Conservation (phyloP, 257 asterid species). For the Orobanche coerulescens region DNA sequence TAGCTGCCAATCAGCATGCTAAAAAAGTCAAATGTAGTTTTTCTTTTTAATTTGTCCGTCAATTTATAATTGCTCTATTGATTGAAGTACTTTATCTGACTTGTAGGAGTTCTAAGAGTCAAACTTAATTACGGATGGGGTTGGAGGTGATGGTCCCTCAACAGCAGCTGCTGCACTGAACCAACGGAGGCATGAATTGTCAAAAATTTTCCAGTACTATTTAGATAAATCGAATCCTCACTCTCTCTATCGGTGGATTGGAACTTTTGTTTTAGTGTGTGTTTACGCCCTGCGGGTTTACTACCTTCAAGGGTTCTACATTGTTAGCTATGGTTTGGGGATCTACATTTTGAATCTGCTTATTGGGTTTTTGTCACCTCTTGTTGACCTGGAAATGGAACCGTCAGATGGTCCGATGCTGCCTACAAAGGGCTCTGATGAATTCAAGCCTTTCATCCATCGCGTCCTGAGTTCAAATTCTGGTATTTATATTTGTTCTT, state of each 20-base stretch:
- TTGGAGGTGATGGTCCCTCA: conserved; percentile 41
- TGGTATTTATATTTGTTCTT: conserved; percentile 37
- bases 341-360: conserved; percentile 66
- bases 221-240: conserved; percentile 87
- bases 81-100: conserved; percentile 12
- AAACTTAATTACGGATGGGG: conserved; percentile 35
- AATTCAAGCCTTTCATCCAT: conserved; percentile 33
- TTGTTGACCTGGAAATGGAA: conserved; percentile 85
- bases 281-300: conserved; percentile 67
- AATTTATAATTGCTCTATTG: too few species aligned
- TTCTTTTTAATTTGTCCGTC: too few species aligned
- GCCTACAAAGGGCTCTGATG: conserved; percentile 85
- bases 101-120: conserved; percentile 22
- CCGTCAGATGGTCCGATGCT: conserved; percentile 65
- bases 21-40: too few species aligned
- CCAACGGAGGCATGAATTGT: conserved; percentile 61
- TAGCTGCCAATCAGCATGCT: too few species aligned
- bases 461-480: conserved; percentile 94
- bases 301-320: conserved; percentile 80
- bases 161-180: conserved; percentile 65
- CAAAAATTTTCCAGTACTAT: conserved; percentile 68
- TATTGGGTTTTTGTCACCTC: conserved; percentile 45
- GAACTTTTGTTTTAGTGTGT: conserved; percentile 41
- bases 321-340: conserved; percentile 79
- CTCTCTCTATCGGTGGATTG: conserved; percentile 72